These are phyloP conservation scores for Haplosporangium sp. DNA, from an alignment of 371 early-diverging fungal species.

Conservation along the genomic window DNA sequence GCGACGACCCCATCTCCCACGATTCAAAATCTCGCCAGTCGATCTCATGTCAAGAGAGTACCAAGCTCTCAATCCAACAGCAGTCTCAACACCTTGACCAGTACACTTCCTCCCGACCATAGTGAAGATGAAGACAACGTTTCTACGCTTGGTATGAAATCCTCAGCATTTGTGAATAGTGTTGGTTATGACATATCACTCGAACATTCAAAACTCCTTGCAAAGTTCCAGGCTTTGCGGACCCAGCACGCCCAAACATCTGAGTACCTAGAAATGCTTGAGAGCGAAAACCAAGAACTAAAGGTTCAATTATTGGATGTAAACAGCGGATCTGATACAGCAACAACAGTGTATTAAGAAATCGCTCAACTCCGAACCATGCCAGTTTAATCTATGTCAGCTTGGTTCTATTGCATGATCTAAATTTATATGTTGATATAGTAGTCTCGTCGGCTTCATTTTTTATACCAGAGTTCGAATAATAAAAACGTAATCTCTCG, in stretches of 20 bases:
- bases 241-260: constrained; percentile 43
- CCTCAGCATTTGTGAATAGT: constrained; percentile 19
- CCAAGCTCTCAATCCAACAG: constrained; percentile 9
- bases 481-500: no score
- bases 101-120: constrained; percentile 4
- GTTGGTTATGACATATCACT: constrained; percentile 35
- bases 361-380: neutral
- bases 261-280: constrained; percentile 46
- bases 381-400: neutral
- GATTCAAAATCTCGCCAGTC: neutral
- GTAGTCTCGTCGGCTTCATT: neutral
- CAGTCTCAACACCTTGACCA: constrained; percentile 13
- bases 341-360: neutral
- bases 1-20: constrained; percentile 24
- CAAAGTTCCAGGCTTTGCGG: constrained; percentile 42
- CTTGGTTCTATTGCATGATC: no score
- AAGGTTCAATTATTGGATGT: constrained; percentile 47
- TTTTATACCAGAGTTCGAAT: neutral
- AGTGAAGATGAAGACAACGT: neutral
- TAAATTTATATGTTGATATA: neutral
- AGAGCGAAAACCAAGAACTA: constrained; percentile 46
- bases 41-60: neutral
- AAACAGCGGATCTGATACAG: neutral
- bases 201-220: constrained; percentile 43
- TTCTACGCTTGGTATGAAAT: neutral